Evolutionary conservation across 257 asterid species (phyloP).

Genomic region (Haberlea rhodopensis): DNA sequence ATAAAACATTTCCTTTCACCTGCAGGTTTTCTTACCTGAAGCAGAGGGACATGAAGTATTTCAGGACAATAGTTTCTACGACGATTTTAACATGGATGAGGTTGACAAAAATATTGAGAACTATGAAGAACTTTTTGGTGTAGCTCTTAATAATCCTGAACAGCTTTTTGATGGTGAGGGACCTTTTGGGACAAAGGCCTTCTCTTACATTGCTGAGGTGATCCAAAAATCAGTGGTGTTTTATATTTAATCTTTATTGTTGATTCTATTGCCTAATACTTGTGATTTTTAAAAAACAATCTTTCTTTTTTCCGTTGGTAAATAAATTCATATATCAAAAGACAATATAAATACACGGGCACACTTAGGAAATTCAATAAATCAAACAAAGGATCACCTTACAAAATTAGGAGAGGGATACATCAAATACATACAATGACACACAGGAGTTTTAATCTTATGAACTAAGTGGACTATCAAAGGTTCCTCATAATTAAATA

Average conservation of each 20-base stretch:
- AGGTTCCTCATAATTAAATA: neutral
- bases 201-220: conserved; percentile 57
- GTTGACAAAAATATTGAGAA: conserved; percentile 58
- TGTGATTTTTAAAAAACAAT: neutral
- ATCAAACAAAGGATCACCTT: neutral
- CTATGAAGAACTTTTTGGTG: conserved; percentile 72
- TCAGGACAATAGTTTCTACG: conserved; percentile 47
- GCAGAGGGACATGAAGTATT: conserved; percentile 38
- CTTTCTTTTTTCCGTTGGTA: neutral
- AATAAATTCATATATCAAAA: too few species aligned
- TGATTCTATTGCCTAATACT: neutral
- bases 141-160: conserved; percentile 47
- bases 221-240: neutral
- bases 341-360: neutral
- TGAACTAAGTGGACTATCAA: neutral
- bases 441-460: neutral
- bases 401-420: neutral
- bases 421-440: neutral
- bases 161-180: conserved; percentile 55
- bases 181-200: conserved; percentile 48
- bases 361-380: neutral
- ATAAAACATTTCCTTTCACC: conserved; percentile 18
- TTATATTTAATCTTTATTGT: too few species aligned
- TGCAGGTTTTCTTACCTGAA: conserved; percentile 54
- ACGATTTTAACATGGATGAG: conserved; percentile 62